Evolutionary conservation across 345 rosid genomes (phyloP).

Genomic region (Sapria himalayana): DNA sequence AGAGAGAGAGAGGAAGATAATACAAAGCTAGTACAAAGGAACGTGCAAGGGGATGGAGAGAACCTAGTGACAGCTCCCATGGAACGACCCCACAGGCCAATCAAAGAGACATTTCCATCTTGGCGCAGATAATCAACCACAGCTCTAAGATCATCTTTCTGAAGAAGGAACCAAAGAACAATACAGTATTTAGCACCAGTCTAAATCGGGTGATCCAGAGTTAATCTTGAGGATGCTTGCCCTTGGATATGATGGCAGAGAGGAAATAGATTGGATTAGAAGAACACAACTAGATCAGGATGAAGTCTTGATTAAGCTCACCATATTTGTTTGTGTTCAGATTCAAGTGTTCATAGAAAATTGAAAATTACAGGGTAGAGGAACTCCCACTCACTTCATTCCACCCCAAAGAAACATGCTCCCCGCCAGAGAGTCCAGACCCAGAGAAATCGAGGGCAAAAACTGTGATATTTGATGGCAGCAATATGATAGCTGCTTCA

Average conservation of each 20-base stretch:
- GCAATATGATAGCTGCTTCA: slow-evolving; percentile 76
- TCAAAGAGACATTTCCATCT: slow-evolving; percentile 78
- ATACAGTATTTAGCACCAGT: no score
- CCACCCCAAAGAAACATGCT: slow-evolving; percentile 76
- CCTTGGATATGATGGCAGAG: no score
- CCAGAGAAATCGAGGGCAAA: slow-evolving; percentile 89
- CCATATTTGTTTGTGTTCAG: neutral
- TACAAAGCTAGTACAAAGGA: no score
- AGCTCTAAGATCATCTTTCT: slow-evolving; percentile 76
- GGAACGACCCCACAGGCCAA: slow-evolving; percentile 92
- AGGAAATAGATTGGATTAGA: no score
- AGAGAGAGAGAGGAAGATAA: no score
- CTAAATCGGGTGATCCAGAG: no score
- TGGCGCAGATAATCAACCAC: slow-evolving; percentile 67
- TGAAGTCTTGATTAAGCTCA: neutral
- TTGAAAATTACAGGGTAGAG: neutral
- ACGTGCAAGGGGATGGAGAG: slow-evolving; percentile 6
- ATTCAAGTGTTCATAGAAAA: neutral
- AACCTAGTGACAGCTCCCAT: slow-evolving; percentile 96
- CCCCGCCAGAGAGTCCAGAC: slow-evolving; percentile 80
- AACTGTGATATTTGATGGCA: slow-evolving; percentile 78
- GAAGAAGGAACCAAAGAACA: slow-evolving; percentile 18
- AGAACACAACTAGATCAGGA: no score
- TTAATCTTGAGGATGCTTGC: no score
- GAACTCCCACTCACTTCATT: slow-evolving; percentile 35